Evolutionary conservation across 2,329 filamentous ascomycete genomes (phyloP).

Genomic region (Fusarium keratoplasticum): DNA sequence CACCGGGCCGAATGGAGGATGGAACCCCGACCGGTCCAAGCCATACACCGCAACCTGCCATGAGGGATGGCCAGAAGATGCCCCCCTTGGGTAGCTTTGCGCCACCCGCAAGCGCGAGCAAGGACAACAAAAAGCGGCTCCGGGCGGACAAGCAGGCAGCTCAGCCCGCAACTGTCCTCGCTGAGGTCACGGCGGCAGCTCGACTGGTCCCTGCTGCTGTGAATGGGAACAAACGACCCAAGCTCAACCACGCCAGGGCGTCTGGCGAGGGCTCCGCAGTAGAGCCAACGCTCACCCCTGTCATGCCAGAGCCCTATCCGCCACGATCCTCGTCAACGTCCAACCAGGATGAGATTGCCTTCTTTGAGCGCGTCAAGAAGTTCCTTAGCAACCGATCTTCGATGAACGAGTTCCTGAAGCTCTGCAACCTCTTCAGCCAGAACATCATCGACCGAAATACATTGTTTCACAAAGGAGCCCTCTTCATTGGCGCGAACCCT

Average conservation of each 20-base stretch:
- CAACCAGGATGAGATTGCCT: slow-evolving; percentile 85
- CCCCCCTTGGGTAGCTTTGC: slow-evolving; percentile 97
- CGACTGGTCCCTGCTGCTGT: slow-evolving; percentile 48
- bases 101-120: slow-evolving; percentile 80
- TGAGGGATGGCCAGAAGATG: slow-evolving; percentile 78
- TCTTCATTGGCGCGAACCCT: slow-evolving; percentile 87
- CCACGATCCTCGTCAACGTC: slow-evolving; percentile 80
- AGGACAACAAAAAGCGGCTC: slow-evolving; percentile 90
- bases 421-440: slow-evolving; percentile 94
- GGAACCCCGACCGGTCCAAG: slow-evolving; percentile 55
- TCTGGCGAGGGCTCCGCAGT: slow-evolving; percentile 71
- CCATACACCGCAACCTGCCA: slow-evolving; percentile 66
- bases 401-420: slow-evolving; percentile 96
- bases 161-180: slow-evolving; percentile 58
- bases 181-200: slow-evolving; percentile 55
- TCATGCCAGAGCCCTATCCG: slow-evolving; percentile 87
- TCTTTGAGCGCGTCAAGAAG: slow-evolving; percentile 98
- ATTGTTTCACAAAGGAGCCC: slow-evolving; percentile 82
- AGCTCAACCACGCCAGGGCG: slow-evolving; percentile 76
- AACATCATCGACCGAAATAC: slow-evolving; percentile 90
- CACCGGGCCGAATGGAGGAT: slow-evolving; percentile 69
- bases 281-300: slow-evolving; percentile 88
- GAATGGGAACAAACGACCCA: slow-evolving; percentile 73
- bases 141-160: slow-evolving; percentile 68
- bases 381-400: slow-evolving; percentile 91